Conservation (phyloP, 257 asterid species). For the Fraxinus americana region DNA sequence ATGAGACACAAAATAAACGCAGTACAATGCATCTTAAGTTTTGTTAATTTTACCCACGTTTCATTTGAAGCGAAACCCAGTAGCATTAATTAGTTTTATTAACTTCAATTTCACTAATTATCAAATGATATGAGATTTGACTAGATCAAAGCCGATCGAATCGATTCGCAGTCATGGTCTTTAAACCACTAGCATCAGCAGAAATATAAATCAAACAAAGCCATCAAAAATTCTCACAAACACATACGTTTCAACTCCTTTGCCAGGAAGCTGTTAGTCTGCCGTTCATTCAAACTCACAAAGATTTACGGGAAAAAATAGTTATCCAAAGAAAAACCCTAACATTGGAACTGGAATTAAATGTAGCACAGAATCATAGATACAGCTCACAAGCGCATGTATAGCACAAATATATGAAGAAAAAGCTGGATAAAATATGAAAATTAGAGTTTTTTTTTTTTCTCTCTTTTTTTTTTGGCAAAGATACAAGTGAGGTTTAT, state of each 20-base stretch:
- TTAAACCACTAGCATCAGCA: not conserved
- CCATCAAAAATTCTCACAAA: not conserved
- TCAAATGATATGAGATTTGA: not conserved
- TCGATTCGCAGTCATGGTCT: not conserved
- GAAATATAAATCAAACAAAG: not conserved
- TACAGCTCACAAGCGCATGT: not conserved
- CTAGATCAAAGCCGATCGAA: not conserved
- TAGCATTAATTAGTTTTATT: not conserved
- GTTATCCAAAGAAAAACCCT: not conserved
- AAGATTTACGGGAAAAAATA: not conserved
- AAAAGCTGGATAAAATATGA: not conserved
- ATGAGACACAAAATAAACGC: not conserved
- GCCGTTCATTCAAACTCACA: not conserved
- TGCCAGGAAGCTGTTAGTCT: not conserved
- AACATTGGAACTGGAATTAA: not conserved
- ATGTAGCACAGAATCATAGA: not conserved
- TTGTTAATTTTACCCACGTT: not conserved
- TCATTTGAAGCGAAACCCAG: not conserved
- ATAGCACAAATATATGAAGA: not conserved
- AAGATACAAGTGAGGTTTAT: too few species aligned
- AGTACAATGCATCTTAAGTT: conserved; percentile 1
- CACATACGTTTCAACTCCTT: not conserved
- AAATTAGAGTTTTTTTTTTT: not conserved
- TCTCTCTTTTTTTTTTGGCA: too few species aligned
- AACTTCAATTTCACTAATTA: not conserved